Base-by-base conservation (phyloP, 805 yeast genomes). In the Lachancea fermentati region DNA sequence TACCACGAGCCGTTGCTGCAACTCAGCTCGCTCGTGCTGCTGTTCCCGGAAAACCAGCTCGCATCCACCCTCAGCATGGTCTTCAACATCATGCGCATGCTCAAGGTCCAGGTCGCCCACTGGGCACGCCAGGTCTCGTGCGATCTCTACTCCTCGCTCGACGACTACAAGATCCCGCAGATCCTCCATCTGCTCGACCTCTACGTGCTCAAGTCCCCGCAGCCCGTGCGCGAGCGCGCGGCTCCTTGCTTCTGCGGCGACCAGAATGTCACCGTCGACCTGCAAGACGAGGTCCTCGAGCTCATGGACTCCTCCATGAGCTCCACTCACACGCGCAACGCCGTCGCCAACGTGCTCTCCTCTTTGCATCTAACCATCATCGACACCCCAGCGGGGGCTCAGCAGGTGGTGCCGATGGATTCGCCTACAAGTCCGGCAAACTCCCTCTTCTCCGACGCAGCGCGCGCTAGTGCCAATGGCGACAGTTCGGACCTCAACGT, bases 81-180 rank as follows among this genome's bases (percentile, higher is more conserved):
- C 2, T 18, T 19, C 19, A 40, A 39, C 29, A 22, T 44, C 34
- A 33, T 40, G 18, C 28, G 22, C 26, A 40, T 44, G 5, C 37
- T 44, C 15, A 38, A 40, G 29, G 33, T 19, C 17, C 19, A 26
- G 9, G 25, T 44, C 18, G 12, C 16, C 18, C 26, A 22, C 13
- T 44, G 47, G 47, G 18, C 19, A 9, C 19, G 15, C 2, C 36
- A 44, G 35, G 39, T 35, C 5, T 24, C 42, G 2, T 28, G 19
- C 8, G 39, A 40, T 30, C 39, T 40, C 17, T 44, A 44, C 36
- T 34, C 37, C 8, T 24, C 47, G 4, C 37, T 32, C 9, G 30
- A 34, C 6, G 44, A 40, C 22, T 41, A 37, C 42, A 40, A 38
- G 17, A 34, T 44, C 2, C 47, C 47, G 8, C 47, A 44, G 24